A percentile compares a stretch with the other conserved stretches of the same genome.
phyloP scores from a whole-genome alignment of 345 rosid species.

The Populus ilicifolia region DNA sequence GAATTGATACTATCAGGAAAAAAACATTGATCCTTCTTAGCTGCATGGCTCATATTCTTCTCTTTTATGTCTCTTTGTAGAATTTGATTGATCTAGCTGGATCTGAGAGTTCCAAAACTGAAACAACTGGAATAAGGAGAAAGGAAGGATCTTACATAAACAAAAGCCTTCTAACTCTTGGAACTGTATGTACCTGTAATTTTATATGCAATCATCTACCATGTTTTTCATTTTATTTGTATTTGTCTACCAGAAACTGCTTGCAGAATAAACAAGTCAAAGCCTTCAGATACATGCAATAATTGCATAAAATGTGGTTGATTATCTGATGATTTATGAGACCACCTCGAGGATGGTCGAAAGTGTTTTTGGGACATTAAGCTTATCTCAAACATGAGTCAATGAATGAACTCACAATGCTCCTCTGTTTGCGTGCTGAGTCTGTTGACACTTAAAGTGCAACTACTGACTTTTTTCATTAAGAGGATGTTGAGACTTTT shows the following conservation, averaged over 20 bases:
- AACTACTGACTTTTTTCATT: neutral
- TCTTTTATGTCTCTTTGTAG: slow-evolving; percentile 38
- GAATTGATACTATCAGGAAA: slow-evolving; percentile 11
- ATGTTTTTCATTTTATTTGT: neutral
- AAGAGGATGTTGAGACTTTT: neutral
- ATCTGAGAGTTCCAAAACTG: slow-evolving; percentile 99
- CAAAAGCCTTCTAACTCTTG: slow-evolving; percentile 98
- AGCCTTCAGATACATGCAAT: neutral
- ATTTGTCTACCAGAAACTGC: neutral
- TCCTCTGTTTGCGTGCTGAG: neutral
- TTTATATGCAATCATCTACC: neutral
- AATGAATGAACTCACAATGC: neutral
- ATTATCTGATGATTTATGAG: neutral
- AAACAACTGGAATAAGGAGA: slow-evolving; percentile 94
- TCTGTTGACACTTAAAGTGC: neutral
- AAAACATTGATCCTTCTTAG: neutral
- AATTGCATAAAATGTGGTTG: neutral
- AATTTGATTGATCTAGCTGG: slow-evolving; percentile 99
- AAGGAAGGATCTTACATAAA: slow-evolving; percentile 99
- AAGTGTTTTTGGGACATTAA: slow-evolving; percentile 2
- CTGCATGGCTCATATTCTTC: slow-evolving; percentile 5
- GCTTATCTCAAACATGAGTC: slow-evolving; percentile 2
- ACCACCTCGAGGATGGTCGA: neutral
- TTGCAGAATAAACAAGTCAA: neutral
- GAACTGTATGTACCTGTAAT: slow-evolving; percentile 63